Base-by-base conservation (phyloP, 2,329 filamentous ascomycete species). In the Lecanosticta acicola region DNA sequence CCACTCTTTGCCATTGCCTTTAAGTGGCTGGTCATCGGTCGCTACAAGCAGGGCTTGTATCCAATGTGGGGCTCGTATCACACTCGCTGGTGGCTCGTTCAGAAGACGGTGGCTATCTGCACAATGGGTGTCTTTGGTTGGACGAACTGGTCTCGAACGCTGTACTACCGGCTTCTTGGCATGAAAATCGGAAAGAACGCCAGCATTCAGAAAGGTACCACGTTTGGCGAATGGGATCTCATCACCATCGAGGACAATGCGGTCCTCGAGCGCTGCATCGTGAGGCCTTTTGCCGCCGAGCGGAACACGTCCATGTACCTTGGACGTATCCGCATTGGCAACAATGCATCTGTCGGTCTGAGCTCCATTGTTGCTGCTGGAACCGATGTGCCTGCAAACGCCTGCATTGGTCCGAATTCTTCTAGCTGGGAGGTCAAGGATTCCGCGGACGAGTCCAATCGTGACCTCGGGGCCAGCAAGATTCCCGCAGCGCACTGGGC, bases 61-160 rank as follows among this genome's bases (percentile, higher is more conserved):
- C 76, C 77, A 1, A 80, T 80, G 77, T 80, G 77, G 77, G 76
- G 75, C 1, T 50, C 58, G 1, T 80, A 79, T 54, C 77, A 80
- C 57, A 79, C 74, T 0, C 68, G 75, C 7, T 80, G 77, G 77
- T 80, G 77, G 77, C 53, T 80, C 44, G 71, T 72, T 1, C 71
- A 80, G 56, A 80, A 80, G 62, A 70, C 71, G 16, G 64, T 75
- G 2, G 66, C 68, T 29, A 62, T 78, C 10, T 69, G 68, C 45
- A 77, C 76, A 13, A 57, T 62, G 54, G 75, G 76, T 1, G 46
- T 72, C 24, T 78, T 76, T 49, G 59, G 57, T 17, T 49, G 62
- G 40, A 67, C 64, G 36, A 68, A 74, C 38, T 63, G 51, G 26
- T 69, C 68, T 0, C 60, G 66, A 3, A 57, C 68, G 7, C 48